phyloP scores from a whole-genome alignment of 352 stramenopile species.

The Phytophthora sp. region DNA sequence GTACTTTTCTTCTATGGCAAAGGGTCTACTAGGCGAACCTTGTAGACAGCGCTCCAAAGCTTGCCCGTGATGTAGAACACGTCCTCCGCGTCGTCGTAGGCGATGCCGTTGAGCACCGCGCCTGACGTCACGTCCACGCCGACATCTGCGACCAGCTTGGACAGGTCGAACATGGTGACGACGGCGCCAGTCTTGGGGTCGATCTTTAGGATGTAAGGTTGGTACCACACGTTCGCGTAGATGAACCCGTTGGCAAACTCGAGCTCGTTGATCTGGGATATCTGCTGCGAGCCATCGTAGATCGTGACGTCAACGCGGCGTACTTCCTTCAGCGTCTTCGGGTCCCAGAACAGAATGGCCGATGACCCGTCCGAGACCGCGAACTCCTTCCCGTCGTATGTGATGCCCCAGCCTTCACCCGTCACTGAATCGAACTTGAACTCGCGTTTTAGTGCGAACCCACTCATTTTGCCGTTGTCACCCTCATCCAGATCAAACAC shows the following conservation, averaged over 20 bases:
- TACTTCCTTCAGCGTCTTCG: slow-evolving; percentile 72
- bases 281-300: slow-evolving; percentile 34
- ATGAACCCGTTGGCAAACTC: slow-evolving; percentile 93
- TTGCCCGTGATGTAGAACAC: slow-evolving; percentile 95
- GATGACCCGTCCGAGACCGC: slow-evolving; percentile 91
- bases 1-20: slow-evolving; percentile 13
- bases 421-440: slow-evolving; percentile 82
- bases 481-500: slow-evolving; percentile 74
- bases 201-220: slow-evolving; percentile 93
- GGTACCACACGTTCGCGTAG: slow-evolving; percentile 96
- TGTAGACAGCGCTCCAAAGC: slow-evolving; percentile 92
- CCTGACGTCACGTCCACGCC: slow-evolving; percentile 57
- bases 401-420: slow-evolving; percentile 95
- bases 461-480: slow-evolving; percentile 23
- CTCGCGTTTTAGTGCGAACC: slow-evolving; percentile 49
- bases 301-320: slow-evolving; percentile 74
- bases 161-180: slow-evolving; percentile 90
- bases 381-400: slow-evolving; percentile 67
- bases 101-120: slow-evolving; percentile 95
- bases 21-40: slow-evolving; percentile 77
- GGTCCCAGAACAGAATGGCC: slow-evolving; percentile 93
- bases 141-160: slow-evolving; percentile 55
- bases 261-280: slow-evolving; percentile 93
- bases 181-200: slow-evolving; percentile 85
- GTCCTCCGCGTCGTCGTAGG: slow-evolving; percentile 88